phyloP scores from a whole-genome alignment of 352 stramenopile species.

The Pythium phragmitis region DNA sequence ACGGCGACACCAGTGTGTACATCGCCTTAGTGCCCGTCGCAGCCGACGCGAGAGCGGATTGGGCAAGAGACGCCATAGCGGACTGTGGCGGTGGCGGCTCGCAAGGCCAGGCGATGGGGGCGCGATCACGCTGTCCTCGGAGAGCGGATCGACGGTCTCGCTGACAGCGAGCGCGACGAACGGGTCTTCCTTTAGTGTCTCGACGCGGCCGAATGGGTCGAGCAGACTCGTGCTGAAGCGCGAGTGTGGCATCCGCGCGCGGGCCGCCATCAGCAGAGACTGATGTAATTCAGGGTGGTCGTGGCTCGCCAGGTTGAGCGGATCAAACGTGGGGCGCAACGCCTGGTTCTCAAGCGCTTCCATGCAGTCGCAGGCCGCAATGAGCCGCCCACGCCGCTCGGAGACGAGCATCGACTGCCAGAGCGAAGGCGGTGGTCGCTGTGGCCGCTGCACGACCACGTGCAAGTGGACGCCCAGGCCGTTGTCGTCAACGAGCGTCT shows the following conservation, averaged over 20 bases:
- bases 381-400: conserved; percentile 36
- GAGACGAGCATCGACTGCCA: conserved; percentile 43
- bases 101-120: conserved; percentile 5
- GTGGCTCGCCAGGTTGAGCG: not conserved
- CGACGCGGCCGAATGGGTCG: conserved; percentile 1
- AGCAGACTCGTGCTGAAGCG: no score
- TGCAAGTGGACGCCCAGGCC: conserved; percentile 33
- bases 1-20: not conserved
- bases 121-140: conserved; percentile 27
- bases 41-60: not conserved
- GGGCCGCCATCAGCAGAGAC: no score
- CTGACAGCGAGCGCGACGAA: not conserved
- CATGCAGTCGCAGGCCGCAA: conserved; percentile 31
- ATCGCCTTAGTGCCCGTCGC: no score
- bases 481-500: conserved; percentile 19
- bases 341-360: conserved; percentile 14
- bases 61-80: not conserved
- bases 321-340: not conserved
- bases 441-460: conserved; percentile 23
- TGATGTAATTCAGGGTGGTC: no score
- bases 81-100: conserved; percentile 1
- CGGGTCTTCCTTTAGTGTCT: not conserved
- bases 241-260: not conserved
- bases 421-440: conserved; percentile 29
- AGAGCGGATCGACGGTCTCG: conserved; percentile 24